Conservation (phyloP, 2,329 filamentous ascomycete species). For the Neofusicoccum kwambonambiense region DNA sequence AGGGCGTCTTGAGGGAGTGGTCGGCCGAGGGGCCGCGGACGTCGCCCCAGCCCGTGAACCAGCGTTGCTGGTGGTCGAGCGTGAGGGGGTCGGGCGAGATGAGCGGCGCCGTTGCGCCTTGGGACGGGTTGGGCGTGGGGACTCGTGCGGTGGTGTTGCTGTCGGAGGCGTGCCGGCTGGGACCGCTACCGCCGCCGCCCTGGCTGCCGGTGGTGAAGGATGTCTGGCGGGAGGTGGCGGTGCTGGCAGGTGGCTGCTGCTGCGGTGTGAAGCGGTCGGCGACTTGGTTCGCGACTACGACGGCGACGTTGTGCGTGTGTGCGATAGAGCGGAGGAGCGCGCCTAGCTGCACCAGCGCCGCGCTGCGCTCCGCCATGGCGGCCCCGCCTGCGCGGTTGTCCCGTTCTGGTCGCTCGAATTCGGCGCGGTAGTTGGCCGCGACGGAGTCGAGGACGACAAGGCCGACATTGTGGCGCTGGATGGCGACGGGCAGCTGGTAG, state of each 20-base stretch:
- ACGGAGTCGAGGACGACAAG: conserved; percentile 88
- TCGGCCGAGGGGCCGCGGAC: conserved; percentile 28
- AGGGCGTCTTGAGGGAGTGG: conserved; percentile 70
- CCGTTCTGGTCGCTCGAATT: conserved; percentile 64
- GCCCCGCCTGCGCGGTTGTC: conserved; percentile 27
- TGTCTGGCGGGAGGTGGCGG: conserved; percentile 25
- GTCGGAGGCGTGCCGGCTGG: background rate
- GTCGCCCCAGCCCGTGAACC: conserved; percentile 82
- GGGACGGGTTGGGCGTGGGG: background rate
- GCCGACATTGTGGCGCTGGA: conserved; percentile 72
- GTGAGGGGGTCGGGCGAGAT: conserved; percentile 59
- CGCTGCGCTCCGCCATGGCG: conserved; percentile 70
- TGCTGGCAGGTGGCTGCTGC: conserved; percentile 18
- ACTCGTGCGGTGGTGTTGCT: conserved; percentile 19
- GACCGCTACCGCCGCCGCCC: background rate
- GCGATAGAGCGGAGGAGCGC: conserved; percentile 75
- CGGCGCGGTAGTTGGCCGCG: conserved; percentile 91
- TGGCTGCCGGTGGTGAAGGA: conserved; percentile 29
- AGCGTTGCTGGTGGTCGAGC: conserved; percentile 86
- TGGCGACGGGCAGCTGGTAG: conserved; percentile 86
- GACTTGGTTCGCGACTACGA: conserved; percentile 95
- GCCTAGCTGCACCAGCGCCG: conserved; percentile 75
- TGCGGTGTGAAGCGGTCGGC: conserved; percentile 71
- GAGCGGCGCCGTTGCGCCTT: conserved; percentile 30
- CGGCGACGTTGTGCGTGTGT: conserved; percentile 68